Evolutionary conservation across 805 yeast genomes (phyloP).

Genomic region (Wickerhamomyces xylosicus): DNA sequence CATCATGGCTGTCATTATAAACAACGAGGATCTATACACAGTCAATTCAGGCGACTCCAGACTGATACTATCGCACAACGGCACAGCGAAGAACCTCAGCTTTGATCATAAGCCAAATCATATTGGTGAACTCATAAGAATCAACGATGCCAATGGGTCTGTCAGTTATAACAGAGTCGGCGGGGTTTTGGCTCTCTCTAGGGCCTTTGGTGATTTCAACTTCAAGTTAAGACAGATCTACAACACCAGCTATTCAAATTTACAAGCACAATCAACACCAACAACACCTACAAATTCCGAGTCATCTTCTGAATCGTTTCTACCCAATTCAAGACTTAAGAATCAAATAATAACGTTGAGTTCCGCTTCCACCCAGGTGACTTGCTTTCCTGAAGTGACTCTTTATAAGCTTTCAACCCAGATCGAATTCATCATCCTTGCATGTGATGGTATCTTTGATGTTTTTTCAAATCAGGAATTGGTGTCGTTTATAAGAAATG

Average conservation of each 20-base stretch:
- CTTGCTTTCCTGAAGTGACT: constrained; percentile 69
- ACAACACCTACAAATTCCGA: not conserved
- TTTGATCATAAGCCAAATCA: constrained; percentile 91
- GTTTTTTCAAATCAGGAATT: constrained; percentile 48
- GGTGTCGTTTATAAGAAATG: constrained; percentile 42
- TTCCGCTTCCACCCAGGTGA: constrained; percentile 54
- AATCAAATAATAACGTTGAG: not conserved
- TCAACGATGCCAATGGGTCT: constrained; percentile 88
- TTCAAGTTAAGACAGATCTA: constrained; percentile 27
- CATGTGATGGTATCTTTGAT: constrained; percentile 86
- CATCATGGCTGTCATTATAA: constrained; percentile 32
- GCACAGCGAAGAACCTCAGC: constrained; percentile 48
- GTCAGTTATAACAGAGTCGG: constrained; percentile 92
- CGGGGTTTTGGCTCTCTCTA: constrained; percentile 84
- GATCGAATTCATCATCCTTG: constrained; percentile 64
- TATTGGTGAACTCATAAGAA: constrained; percentile 87
- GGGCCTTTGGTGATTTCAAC: constrained; percentile 79
- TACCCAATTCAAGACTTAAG: too few species aligned
- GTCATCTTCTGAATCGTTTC: too few species aligned
- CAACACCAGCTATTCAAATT: not conserved
- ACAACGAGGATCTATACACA: constrained; percentile 36
- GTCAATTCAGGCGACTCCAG: constrained; percentile 77
- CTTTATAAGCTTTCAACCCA: constrained; percentile 34
- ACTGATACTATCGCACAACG: constrained; percentile 40
- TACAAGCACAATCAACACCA: not conserved